Percentiles rank a stretch among this genome's conserved stretches.
phyloP scores from a whole-genome alignment of 495 filamentous ascomycete species.

The Gamarada debralockiae region DNA sequence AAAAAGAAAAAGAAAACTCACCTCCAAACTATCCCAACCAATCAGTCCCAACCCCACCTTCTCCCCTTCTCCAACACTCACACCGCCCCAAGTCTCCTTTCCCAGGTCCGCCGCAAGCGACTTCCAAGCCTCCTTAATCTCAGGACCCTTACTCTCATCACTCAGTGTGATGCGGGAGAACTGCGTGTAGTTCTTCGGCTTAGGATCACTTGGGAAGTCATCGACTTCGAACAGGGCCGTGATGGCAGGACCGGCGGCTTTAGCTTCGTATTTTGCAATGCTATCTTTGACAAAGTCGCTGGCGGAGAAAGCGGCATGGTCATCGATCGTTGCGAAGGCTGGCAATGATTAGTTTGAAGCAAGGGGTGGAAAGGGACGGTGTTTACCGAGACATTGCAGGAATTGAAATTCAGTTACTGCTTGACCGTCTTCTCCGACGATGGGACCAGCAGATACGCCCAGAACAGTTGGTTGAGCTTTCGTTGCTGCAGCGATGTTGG shows the following conservation, averaged over 20 bases:
- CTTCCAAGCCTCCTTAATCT: constrained; percentile 5
- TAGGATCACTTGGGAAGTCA: constrained; percentile 5
- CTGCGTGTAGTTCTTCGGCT: constrained; percentile 7
- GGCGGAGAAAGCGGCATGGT: background rate
- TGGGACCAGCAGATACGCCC: constrained; percentile 7
- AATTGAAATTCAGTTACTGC: constrained; percentile 12
- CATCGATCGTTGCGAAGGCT: constrained; percentile 14
- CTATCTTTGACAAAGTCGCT: background rate
- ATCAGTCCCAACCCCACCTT: constrained; percentile 3
- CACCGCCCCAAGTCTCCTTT: constrained; percentile 8
- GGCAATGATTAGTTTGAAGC: background rate
- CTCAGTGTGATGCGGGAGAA: constrained; percentile 4
- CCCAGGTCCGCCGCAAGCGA: constrained; percentile 1
- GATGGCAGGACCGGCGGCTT: constrained; percentile 5
- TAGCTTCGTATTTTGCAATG: constrained; percentile 2
- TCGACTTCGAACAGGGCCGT: constrained; percentile 2
- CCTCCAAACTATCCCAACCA: constrained; percentile 16
- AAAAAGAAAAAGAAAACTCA: too few species aligned
- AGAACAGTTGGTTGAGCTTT: constrained; percentile 3
- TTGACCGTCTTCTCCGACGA: constrained; percentile 6
- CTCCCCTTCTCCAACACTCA: constrained; percentile 5
- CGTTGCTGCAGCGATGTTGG: constrained; percentile 8
- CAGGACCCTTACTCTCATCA: background rate
- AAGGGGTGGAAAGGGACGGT: background rate
- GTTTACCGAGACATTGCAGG: constrained; percentile 10